Evolutionary conservation across 2,329 filamentous ascomycete species (phyloP), one percentile per base, ranked within the genome.

Genomic region (Pyrenophora graminea): DNA sequence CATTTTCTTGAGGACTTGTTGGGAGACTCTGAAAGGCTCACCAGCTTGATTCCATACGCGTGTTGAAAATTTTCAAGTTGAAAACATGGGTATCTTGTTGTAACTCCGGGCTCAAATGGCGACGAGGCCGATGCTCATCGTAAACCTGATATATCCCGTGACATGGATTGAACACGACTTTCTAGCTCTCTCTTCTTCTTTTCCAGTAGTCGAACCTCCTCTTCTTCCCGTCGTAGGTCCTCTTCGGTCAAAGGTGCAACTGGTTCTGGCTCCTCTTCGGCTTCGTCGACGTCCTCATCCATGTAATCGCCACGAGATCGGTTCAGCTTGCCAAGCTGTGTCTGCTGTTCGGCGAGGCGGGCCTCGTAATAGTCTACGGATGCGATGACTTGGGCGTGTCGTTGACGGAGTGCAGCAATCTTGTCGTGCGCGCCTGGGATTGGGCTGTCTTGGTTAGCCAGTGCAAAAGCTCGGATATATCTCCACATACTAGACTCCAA

Each of bases 341-440:
- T 82, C 9, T 85, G 81, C 75, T 96, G 93, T 66, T 88, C 85
- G 6, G 85, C 83, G 1, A 97, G 90, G 47, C 87, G 86, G 10
- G 81, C 80, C 75, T 97, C 92, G 64, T 96, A 91, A 62, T 90
- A 88, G 9, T 82, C 83, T 64, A 94, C 79, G 18, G 91, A 96
- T 40, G 85, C 85, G 27, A 80, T 80, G 52, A 94, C 82, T 63
- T 90, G 82, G 33, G 83, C 80, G 71, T 93, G 84, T 64, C 90
- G 86, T 46, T 83, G 82, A 53, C 91, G 82, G 66, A 96, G 80
- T 34, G 80, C 79, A 0, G 85, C 79, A 59, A 97, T 95, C 55
- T 86, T 83, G 66, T 96, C 90, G 13, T 82, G 73, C 4, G 90
- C 90, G 4, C 91, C 92, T 0, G 88, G 83, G 23, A 96, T 82